Evolutionary conservation across 768 basidiomycete species (phyloP).

Genomic region (Termitomyces sp.): DNA sequence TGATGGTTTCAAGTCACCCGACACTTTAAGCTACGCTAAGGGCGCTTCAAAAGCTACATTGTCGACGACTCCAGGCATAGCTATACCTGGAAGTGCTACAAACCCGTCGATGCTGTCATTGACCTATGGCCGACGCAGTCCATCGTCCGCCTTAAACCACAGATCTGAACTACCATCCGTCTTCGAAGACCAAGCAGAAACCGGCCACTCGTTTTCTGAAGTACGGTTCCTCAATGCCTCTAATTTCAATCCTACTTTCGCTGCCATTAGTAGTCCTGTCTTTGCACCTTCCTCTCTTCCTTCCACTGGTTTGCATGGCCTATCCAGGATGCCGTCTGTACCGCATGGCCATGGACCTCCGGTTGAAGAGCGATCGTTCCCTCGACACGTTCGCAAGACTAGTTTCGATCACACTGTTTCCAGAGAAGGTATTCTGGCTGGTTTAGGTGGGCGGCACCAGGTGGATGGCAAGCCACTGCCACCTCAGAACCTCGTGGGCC

Average conservation of each 20-base stretch:
- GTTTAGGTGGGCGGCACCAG: slow-evolving; percentile 67
- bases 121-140: slow-evolving; percentile 36
- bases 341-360: slow-evolving; percentile 27
- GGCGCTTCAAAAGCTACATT: slow-evolving; percentile 11
- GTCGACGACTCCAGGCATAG: slow-evolving; percentile 26
- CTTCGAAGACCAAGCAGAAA: slow-evolving; percentile 37
- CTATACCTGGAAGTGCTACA: slow-evolving; percentile 30
- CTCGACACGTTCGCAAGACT: slow-evolving; percentile 86
- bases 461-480: slow-evolving; percentile 72
- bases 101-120: slow-evolving; percentile 34
- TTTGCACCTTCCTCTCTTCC: slow-evolving; percentile 73
- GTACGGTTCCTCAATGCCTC: slow-evolving; percentile 21
- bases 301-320: slow-evolving; percentile 61
- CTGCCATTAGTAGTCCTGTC: slow-evolving; percentile 39
- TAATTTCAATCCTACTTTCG: slow-evolving; percentile 32
- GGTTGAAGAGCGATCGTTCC: slow-evolving; percentile 52
- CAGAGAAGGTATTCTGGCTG: slow-evolving; percentile 53
- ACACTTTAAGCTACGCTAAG: slow-evolving; percentile 18
- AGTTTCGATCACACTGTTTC: slow-evolving; percentile 92
- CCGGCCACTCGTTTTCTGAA: slow-evolving; percentile 26
- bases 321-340: slow-evolving; percentile 35
- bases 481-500: slow-evolving; percentile 59
- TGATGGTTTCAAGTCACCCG: slow-evolving; percentile 21
- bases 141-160: slow-evolving; percentile 27
- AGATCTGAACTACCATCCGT: slow-evolving; percentile 39